A percentile compares a stretch with the other conserved stretches of the same genome.
These are phyloP conservation scores for Citrus maxima DNA, from an alignment of 345 rosid species.

Conservation along the genomic window DNA sequence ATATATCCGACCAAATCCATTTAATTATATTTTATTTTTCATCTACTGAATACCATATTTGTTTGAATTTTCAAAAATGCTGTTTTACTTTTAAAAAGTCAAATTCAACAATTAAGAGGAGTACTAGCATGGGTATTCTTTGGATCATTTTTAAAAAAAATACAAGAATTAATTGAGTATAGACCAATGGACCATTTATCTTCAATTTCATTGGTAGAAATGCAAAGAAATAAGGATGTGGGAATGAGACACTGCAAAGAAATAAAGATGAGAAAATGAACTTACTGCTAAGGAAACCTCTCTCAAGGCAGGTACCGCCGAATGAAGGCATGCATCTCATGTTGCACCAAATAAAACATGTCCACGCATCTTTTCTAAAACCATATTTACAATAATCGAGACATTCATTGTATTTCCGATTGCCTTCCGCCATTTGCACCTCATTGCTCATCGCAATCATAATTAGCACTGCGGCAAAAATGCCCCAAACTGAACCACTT, in stretches of 20 bases:
- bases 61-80: too few species aligned
- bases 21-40: too few species aligned
- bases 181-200: background rate
- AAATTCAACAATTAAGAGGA: too few species aligned
- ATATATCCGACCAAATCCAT: too few species aligned
- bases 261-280: background rate
- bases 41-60: too few species aligned
- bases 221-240: background rate
- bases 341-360: background rate
- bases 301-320: background rate
- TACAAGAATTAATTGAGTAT: too few species aligned
- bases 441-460: background rate
- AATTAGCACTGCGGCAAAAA: background rate
- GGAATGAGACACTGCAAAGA: background rate
- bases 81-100: too few species aligned
- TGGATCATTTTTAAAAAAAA: too few species aligned
- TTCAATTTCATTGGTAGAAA: too few species aligned
- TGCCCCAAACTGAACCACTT: background rate
- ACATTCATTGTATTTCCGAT: background rate
- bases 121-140: too few species aligned
- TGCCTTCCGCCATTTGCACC: background rate
- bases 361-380: background rate
- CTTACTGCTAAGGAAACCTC: background rate
- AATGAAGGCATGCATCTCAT: background rate
- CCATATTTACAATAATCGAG: background rate